Base-by-base conservation (phyloP, 176 grass and related monocot genomes). In the Triticum dicoccoides region DNA sequence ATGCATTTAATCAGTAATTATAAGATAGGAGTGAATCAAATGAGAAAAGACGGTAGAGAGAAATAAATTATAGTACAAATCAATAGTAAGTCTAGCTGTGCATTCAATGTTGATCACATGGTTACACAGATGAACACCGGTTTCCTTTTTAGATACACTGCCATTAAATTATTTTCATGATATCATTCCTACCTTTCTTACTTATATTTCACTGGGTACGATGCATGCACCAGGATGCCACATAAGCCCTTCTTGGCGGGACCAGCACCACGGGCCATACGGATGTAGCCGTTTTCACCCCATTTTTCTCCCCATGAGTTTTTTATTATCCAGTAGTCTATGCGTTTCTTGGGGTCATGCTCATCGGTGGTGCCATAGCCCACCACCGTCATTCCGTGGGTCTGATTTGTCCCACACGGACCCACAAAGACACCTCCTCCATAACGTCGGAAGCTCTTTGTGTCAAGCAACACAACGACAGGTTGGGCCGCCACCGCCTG, bases 231-330 rank as follows among this genome's bases (percentile, higher is more conserved):
- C 32, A 83, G 69, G 8, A 91, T 88, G 20, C 86, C 86, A 5
- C 86, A 86, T 0, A 73, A 21, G n/a, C 90, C 90, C 54, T 85
- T 23, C 13, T 11, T 47, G 2, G 1, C 4, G 3, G 45, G 45
- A 15, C 3, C 10, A 4, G 45, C 61, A 42, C 86, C 89, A 35
- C 93, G 90, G 9, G 68, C 29, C 73, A 95, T 89, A 51, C 85
- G 80, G 51, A 92, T 64, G 68, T 90, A 95, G 20, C 92, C 92
- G 2, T 25, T n/a, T 61, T 95, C 90, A 7, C 92, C 92, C 92
- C 92, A 95, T 0, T 41, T 15, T 2, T 8, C 12, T 1, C 92
- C 82, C 87, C 92, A 94, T 14, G 87, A 92, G 73, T 95, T 95
- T 49, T 87, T 92, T 25, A 95, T 77, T 9, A 92, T 95, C 93